Percentiles rank a stretch among this genome's conserved stretches.
phyloP scores from a whole-genome alignment of 208 protist genomes.

The Paratrypanosoma confusum region DNA sequence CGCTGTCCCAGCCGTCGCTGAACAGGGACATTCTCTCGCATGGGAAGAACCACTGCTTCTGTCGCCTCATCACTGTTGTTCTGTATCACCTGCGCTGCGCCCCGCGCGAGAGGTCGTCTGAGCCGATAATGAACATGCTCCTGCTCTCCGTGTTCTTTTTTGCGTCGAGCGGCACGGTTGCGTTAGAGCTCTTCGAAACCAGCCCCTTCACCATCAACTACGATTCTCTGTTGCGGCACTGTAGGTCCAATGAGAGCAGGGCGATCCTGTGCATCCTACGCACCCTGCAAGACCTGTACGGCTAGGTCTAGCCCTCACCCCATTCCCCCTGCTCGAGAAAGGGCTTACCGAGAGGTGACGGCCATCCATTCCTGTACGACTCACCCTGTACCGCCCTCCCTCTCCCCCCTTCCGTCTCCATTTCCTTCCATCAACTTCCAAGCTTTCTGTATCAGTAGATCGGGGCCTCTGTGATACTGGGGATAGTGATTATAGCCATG shows the following conservation, averaged over 20 bases:
- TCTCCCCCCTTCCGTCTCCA: too few species aligned
- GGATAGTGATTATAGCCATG: too few species aligned
- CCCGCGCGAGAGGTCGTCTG: constrained; percentile 18
- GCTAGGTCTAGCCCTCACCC: too few species aligned
- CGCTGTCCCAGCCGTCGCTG: constrained; percentile 11
- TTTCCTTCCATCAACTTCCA: too few species aligned
- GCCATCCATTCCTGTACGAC: too few species aligned
- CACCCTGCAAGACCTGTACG: constrained; percentile 29
- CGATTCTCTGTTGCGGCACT: constrained; percentile 21
- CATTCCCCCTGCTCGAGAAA: too few species aligned
- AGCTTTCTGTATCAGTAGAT: too few species aligned
- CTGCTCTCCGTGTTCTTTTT: constrained; percentile 50
- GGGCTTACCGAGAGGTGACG: too few species aligned
- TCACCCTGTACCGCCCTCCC: too few species aligned
- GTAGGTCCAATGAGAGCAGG: constrained; percentile 44
- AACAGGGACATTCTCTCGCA: constrained; percentile 13
- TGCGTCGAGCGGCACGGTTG: constrained; percentile 22
- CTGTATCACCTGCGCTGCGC: constrained; percentile 42
- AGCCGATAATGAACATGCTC: constrained; percentile 66
- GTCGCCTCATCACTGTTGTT: constrained; percentile 39
- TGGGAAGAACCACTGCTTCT: background rate
- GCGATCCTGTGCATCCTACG: constrained; percentile 55
- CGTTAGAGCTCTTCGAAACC: constrained; percentile 18
- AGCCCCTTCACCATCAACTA: constrained; percentile 28
- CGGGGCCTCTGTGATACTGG: too few species aligned